These are phyloP conservation scores for Bolboschoenus planiculmis DNA, from an alignment of 176 grass and related monocot genomes.

Conservation along the genomic window DNA sequence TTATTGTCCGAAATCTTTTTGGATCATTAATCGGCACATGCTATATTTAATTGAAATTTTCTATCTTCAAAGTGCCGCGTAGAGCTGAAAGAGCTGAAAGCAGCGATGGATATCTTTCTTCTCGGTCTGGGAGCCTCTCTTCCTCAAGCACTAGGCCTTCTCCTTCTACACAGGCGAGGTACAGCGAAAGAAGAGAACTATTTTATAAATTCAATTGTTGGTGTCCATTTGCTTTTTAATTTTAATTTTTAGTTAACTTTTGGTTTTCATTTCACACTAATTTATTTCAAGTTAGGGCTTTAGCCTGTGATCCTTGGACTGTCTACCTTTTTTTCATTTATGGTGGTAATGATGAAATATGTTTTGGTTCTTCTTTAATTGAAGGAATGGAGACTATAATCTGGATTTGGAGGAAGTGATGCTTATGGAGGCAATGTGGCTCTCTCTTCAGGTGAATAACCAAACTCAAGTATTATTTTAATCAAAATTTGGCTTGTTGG, in stretches of 20 bases:
- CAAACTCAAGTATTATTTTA: slow-evolving; percentile 1
- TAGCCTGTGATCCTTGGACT: not conserved
- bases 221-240: not conserved
- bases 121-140: slow-evolving; percentile 21
- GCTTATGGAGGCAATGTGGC: slow-evolving; percentile 97
- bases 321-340: not conserved
- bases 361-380: slow-evolving; percentile 8
- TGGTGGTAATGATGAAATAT: not conserved
- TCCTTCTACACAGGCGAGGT: slow-evolving; percentile 20
- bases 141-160: slow-evolving; percentile 17
- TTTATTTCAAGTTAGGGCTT: not conserved
- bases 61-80: slow-evolving; percentile 22
- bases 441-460: slow-evolving; percentile 70
- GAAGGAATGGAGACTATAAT: slow-evolving; percentile 68
- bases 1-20: not conserved
- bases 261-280: too few relatives aligned
- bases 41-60: not conserved
- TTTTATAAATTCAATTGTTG: not conserved
- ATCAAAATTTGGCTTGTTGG: not conserved
- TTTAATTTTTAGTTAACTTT: not conserved
- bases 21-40: not conserved
- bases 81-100: slow-evolving; percentile 5
- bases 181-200: not conserved
- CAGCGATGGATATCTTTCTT: slow-evolving; percentile 26
- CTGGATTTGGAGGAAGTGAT: slow-evolving; percentile 94